phyloP scores from a whole-genome alignment of 2,329 filamentous ascomycete genomes.

The Verticillium nonalfalfae region DNA sequence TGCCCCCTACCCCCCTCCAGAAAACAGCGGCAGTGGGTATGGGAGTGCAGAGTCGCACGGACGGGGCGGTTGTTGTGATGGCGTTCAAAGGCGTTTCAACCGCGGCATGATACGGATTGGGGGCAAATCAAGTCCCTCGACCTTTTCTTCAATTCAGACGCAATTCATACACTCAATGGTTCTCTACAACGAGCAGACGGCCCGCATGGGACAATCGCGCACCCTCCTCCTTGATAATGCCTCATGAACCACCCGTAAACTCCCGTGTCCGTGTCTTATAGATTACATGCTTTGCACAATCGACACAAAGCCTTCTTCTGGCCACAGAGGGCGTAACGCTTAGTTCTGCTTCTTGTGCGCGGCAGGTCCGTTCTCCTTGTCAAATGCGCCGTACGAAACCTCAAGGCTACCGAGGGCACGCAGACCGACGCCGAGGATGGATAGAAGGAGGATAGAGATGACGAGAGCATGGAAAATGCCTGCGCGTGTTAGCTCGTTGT shows the following conservation, averaged over 20 bases:
- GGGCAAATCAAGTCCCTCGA: neutral
- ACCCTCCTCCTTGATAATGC: constrained; percentile 1
- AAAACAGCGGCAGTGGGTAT: neutral
- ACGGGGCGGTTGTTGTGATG: neutral
- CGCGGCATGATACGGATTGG: neutral
- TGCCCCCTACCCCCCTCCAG: neutral
- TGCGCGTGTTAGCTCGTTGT: constrained; percentile 24
- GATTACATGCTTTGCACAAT: neutral
- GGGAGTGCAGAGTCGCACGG: neutral
- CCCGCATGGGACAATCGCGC: neutral
- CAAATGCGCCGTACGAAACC: constrained; percentile 90
- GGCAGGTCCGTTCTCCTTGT: constrained; percentile 88
- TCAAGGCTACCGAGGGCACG: constrained; percentile 72
- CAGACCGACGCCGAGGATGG: constrained; percentile 74
- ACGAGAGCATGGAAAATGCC: constrained; percentile 86
- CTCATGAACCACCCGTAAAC: constrained; percentile 9
- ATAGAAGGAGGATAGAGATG: constrained; percentile 62
- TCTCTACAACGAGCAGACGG: neutral
- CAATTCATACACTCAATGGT: neutral
- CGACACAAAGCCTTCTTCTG: neutral
- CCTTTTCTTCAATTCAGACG: neutral
- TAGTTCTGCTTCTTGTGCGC: constrained; percentile 75
- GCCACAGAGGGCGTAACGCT: neutral
- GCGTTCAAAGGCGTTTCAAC: neutral
- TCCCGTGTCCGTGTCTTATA: constrained; percentile 5